Base-by-base conservation (phyloP, 2,329 filamentous ascomycete genomes). In the Ascochyta fabae region DNA sequence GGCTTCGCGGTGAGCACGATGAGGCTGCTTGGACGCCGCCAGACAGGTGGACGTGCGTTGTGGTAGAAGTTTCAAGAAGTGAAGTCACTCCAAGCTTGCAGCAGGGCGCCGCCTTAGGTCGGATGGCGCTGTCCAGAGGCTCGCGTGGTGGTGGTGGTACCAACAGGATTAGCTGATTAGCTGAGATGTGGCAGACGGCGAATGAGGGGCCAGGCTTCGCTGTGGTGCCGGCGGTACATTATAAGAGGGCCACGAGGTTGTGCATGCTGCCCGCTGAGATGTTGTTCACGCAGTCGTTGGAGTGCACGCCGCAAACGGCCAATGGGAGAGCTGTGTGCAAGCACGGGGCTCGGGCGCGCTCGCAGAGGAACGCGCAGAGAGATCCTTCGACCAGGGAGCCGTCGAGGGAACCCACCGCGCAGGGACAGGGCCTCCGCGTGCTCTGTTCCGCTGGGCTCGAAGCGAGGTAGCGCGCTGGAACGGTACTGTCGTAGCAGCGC, bases 191-290 rank as follows among this genome's bases (percentile, higher is more conserved):
- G 53, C 53, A 56, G 55, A 48, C 51, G 61, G 56, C 67, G 66
- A 67, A 66, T 64, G 69, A 68, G 67, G 63, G 60, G 65, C 63
- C 59, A 60, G 60, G 52, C 60, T 55, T 60, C 54, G 58, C 40
- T 51, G 56, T 52, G 60, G 59, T 53, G 62, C 62, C 57, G 64
- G 53, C 56, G 64, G 53, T 52, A 67, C 61, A 63, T 69, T 64
- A 59, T 62, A 56, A 68, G 66, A 67, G 58, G 69, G 65, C 68
- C 68, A 71, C 71, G 70, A 74, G 68, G 68, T 62, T 59, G 54
- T 69, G 71, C 70, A 70, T 67, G 61, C 59, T 67, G 68, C 65
- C 65, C 61, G 49, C 48, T 62, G 63, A 63, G 60, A 68, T 70
- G 62, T 63, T 63, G 61, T 69, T 70, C 55, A 62, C 52, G 35